Conservation (phyloP, 768 basidiomycete genomes). For the Kwoniella heveanensis region DNA sequence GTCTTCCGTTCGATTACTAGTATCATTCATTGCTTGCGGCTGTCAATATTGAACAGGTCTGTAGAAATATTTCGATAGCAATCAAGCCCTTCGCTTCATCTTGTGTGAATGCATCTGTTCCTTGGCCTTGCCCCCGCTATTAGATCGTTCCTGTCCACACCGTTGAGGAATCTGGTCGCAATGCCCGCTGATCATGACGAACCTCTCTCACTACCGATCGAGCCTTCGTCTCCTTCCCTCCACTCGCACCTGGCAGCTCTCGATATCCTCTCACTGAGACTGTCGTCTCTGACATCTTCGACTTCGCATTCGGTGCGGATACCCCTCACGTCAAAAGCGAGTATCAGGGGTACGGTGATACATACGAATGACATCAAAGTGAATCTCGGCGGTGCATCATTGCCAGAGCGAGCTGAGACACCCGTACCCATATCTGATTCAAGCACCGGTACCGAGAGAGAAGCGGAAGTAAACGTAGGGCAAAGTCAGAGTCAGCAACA, state of each 20-base stretch:
- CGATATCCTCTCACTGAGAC: constrained; percentile 20
- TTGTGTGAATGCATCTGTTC: too few species aligned
- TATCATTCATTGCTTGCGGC: too few species aligned
- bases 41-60: too few species aligned
- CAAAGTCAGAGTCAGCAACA: not conserved
- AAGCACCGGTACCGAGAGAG: too few species aligned
- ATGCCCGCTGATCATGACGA: not conserved
- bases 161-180: too few species aligned
- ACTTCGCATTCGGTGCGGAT: constrained; percentile 30
- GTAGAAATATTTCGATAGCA: too few species aligned
- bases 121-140: too few species aligned
- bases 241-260: constrained; percentile 30
- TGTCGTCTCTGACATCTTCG: constrained; percentile 11
- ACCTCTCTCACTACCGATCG: constrained; percentile 21
- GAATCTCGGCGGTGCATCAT: constrained; percentile 24
- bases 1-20: too few species aligned
- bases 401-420: too few species aligned
- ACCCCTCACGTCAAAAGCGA: constrained; percentile 39
- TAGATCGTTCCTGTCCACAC: too few species aligned
- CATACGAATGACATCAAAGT: constrained; percentile 39
- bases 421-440: too few species aligned
- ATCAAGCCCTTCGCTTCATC: too few species aligned
- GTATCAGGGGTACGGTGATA: constrained; percentile 20
- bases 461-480: not conserved
- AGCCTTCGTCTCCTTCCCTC: constrained; percentile 25